Base-by-base conservation (phyloP, 2,329 filamentous ascomycete genomes). In the Calonectria hongkongensis region DNA sequence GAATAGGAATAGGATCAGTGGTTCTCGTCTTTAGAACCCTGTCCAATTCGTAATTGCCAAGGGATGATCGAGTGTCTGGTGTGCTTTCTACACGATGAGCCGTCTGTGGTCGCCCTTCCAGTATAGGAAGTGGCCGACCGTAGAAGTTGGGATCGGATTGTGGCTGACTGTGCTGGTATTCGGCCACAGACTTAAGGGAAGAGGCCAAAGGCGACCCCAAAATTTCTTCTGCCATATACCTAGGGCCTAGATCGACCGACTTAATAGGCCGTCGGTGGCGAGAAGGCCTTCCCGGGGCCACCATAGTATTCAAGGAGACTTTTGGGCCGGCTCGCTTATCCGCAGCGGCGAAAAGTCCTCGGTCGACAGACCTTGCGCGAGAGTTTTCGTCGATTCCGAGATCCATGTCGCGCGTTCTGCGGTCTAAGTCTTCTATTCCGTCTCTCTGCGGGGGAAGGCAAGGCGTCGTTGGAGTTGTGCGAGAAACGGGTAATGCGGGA, bases 311-410 rank as follows among this genome's bases (percentile, higher is more conserved):
- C 30, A 95, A 78, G 4, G 90, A 90, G 2, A 95, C 87, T 74
- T 90, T 91, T 1, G 94, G 87, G 48, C 89, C 88, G 2, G 89
- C 89, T 72, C 93, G 92, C 75, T 93, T 92, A 79, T 94, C 92
- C 12, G 87, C 85, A 66, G 86, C 91, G 27, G 87, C 86, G 66
- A 93, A 92, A 3, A 90, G 76, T 75, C 89, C 88, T 50, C 91
- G 87, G 72, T 95, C 93, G 8, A 91, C 90, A 0, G 93, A 94
- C 39, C 88, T 88, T 6, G 91, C 89, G 43, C 92, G 88, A 2
- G 87, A 86, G 27, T 84, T 83, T 43, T 89, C 87, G 48, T 90
- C 89, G n/a, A 76, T 72, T 50, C 78, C 54, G 48, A 80, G 66
- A 70, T 84, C 79, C 33, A 85, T 79, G 36, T 88, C 86, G 2